Conservation (phyloP, 495 filamentous ascomycete species). For the Neurospora sp. region DNA sequence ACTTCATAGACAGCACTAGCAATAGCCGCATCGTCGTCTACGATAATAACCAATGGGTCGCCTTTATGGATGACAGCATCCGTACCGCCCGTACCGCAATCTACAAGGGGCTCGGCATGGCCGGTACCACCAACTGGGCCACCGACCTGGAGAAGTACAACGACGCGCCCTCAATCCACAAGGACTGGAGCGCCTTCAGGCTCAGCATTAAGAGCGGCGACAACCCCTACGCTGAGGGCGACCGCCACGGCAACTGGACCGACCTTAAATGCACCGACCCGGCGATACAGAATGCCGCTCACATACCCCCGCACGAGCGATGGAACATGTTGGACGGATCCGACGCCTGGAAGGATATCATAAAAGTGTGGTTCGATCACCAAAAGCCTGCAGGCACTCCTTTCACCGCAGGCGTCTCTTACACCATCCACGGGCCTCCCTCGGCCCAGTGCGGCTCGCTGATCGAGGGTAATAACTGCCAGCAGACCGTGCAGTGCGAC, state of each 20-base stretch:
- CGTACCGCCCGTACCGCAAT: conserved; percentile 8
- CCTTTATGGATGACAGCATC: conserved; percentile 27
- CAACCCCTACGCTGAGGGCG: background rate
- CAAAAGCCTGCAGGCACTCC: conserved; percentile 6
- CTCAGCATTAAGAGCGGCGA: background rate
- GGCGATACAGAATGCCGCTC: background rate
- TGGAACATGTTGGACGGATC: conserved; percentile 17
- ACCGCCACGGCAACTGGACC: conserved; percentile 13
- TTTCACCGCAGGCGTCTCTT: background rate
- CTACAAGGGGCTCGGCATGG: conserved; percentile 20
- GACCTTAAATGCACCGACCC: conserved; percentile 9
- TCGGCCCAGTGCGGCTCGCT: background rate
- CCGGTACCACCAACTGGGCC: conserved; percentile 31
- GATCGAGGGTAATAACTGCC: background rate
- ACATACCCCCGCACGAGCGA: conserved; percentile 4
- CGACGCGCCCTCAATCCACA: background rate
- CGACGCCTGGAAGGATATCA: conserved; percentile 15
- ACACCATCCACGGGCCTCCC: background rate
- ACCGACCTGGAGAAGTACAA: conserved; percentile 21
- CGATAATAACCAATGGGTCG: conserved; percentile 30
- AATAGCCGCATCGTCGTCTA: conserved; percentile 34
- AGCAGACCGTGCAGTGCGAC: background rate
- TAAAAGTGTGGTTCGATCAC: conserved; percentile 6
- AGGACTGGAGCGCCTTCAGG: conserved; percentile 3
- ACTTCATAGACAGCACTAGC: conserved; percentile 8